These are phyloP conservation scores for Dendrobium nobile DNA, from an alignment of 106 monocot species.

Conservation along the genomic window DNA sequence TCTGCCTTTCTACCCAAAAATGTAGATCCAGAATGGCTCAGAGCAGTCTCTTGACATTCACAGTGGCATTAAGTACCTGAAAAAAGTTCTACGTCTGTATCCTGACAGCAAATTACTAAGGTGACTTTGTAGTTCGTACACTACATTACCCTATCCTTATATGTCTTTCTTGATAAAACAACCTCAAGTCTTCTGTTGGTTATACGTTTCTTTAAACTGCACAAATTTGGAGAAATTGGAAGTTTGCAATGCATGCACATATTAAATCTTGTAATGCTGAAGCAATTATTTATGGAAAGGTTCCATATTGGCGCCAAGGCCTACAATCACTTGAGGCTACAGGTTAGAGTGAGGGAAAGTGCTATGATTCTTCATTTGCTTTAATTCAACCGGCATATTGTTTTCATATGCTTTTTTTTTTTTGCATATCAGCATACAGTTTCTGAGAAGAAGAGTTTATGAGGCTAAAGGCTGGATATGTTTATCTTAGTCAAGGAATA, in stretches of 20 bases:
- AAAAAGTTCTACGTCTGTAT: conserved; percentile 65
- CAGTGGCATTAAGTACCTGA: conserved; percentile 47
- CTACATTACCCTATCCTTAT: neutral
- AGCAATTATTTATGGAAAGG: neutral
- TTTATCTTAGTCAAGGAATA: neutral
- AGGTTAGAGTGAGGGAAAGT: neutral
- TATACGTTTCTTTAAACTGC: neutral
- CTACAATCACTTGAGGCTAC: neutral
- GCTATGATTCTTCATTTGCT: neutral
- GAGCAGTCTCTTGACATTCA: conserved; percentile 29
- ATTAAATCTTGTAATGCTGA: conserved; percentile 1
- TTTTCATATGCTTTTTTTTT: neutral
- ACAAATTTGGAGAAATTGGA: neutral
- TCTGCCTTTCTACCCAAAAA: conserved; percentile 10
- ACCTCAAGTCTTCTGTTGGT: neutral
- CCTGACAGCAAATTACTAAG: conserved; percentile 77
- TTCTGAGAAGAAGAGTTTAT: neutral
- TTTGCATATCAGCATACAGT: neutral
- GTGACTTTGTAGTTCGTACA: conserved; percentile 22
- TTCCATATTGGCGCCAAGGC: neutral
- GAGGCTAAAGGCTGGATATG: neutral
- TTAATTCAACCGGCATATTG: neutral
- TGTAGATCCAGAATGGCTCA: conserved; percentile 41
- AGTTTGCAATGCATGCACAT: neutral
- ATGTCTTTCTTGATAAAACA: neutral